phyloP scores from a whole-genome alignment of 1,284 basidiomycete genomes.

The Athelia sp. region DNA sequence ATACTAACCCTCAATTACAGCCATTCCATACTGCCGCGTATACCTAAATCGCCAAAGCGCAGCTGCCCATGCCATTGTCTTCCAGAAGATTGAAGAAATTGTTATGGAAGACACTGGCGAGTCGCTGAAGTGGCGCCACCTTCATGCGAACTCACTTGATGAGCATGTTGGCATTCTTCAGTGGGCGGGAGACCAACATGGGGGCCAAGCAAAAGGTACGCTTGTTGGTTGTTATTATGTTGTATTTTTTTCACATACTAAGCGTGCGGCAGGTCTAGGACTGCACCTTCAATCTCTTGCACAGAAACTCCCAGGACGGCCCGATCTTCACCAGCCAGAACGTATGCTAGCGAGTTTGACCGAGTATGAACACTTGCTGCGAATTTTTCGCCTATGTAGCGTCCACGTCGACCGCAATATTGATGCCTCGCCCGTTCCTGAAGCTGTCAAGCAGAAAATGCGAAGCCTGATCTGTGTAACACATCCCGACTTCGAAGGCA shows the following conservation, averaged over 20 bases:
- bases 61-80: slow-evolving; percentile 15
- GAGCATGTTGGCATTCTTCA: slow-evolving; percentile 14
- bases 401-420: slow-evolving; percentile 18
- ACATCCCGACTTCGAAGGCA: slow-evolving; percentile 15
- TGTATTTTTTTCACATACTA: background rate
- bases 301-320: background rate
- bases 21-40: slow-evolving; percentile 15
- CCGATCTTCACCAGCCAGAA: slow-evolving; percentile 10
- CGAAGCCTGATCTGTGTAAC: slow-evolving; percentile 15
- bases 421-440: slow-evolving; percentile 4
- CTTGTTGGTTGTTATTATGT: background rate
- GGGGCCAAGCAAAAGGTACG: slow-evolving; percentile 24
- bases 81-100: slow-evolving; percentile 18
- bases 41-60: slow-evolving; percentile 19
- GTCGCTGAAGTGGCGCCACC: slow-evolving; percentile 18
- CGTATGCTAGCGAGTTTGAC: slow-evolving; percentile 9
- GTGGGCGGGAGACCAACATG: slow-evolving; percentile 20
- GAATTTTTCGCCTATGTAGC: slow-evolving; percentile 16
- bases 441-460: slow-evolving; percentile 15
- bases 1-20: slow-evolving; percentile 7
- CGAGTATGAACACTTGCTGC: slow-evolving; percentile 19
- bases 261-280: slow-evolving; percentile 16
- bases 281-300: slow-evolving; percentile 16
- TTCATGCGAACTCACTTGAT: slow-evolving; percentile 10
- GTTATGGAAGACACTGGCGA: slow-evolving; percentile 18